phyloP scores from a whole-genome alignment of 345 rosid species.

The Rhizophora apiculata region DNA sequence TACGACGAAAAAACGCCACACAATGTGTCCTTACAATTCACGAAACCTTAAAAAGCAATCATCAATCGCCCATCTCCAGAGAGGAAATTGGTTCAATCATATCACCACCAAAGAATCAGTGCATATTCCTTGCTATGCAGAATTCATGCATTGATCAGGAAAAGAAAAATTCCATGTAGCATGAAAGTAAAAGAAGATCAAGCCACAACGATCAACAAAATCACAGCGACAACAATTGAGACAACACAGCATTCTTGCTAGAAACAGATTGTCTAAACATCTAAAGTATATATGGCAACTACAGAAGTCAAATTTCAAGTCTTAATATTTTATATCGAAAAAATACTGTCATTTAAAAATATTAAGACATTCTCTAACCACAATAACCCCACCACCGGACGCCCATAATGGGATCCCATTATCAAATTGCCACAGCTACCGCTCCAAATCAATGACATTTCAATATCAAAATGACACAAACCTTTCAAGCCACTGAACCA shows the following conservation, averaged over 20 bases:
- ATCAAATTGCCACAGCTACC: no score
- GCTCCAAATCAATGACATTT: background rate
- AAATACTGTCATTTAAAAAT: background rate
- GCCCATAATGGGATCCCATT: no score
- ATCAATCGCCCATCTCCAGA: slow-evolving; percentile 10
- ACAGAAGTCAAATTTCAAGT: background rate
- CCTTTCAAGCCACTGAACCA: background rate
- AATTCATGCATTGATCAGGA: background rate
- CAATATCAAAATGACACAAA: background rate
- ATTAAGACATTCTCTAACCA: background rate
- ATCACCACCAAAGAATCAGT: background rate
- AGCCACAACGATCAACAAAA: slow-evolving; percentile 1
- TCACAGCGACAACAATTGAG: background rate
- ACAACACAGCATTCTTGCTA: background rate
- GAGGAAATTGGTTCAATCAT: background rate
- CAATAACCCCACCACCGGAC: no score
- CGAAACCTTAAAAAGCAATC: background rate
- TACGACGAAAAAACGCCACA: background rate
- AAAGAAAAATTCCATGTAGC: background rate
- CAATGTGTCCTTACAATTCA: background rate
- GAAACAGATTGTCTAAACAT: background rate
- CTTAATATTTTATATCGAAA: background rate
- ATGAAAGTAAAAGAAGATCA: background rate
- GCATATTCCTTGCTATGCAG: slow-evolving; percentile 6
- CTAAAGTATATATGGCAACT: background rate